phyloP scores from a whole-genome alignment of 305 asterid genomes.

The Solanum hybrid region DNA sequence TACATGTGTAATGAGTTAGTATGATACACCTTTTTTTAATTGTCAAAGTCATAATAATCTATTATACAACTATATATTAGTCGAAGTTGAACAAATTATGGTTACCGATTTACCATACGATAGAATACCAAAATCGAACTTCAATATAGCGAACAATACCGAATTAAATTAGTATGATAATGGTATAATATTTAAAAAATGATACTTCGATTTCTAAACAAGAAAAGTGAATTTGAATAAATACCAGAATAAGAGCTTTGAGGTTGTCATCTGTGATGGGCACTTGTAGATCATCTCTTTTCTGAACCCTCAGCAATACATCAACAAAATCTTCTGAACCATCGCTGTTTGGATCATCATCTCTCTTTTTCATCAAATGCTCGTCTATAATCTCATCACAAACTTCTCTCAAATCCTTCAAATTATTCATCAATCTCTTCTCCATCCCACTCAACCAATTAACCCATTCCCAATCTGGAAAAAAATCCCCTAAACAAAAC shows the following conservation, averaged over 20 bases:
- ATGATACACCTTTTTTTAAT: too few relatives aligned
- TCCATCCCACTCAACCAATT: conserved; percentile 25
- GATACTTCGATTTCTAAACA: too few relatives aligned
- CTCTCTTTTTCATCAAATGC: conserved; percentile 1
- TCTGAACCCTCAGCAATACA: conserved; percentile 24
- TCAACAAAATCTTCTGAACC: conserved; percentile 19
- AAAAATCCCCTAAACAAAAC: conserved; percentile 27
- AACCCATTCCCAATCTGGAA: conserved; percentile 27
- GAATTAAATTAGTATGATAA: too few relatives aligned
- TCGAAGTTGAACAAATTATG: too few relatives aligned
- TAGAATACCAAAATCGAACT: too few relatives aligned
- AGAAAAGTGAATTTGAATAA: not conserved
- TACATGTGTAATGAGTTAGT: too few relatives aligned
- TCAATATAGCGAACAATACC: too few relatives aligned
- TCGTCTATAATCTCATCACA: conserved; percentile 29
- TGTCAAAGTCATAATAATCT: too few relatives aligned
- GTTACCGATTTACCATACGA: accelerated
- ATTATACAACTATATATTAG: too few relatives aligned
- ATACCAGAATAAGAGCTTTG: conserved; percentile 34
- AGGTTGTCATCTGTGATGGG: conserved; percentile 28
- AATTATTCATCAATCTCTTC: conserved; percentile 21
- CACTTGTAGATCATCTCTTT: conserved; percentile 24
- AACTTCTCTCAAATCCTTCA: conserved; percentile 21
- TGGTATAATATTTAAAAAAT: too few relatives aligned
- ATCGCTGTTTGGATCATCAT: not conserved